phyloP scores from a whole-genome alignment of 225 moss, liverwort and hornwort species.

The Polytrichum commune region DNA sequence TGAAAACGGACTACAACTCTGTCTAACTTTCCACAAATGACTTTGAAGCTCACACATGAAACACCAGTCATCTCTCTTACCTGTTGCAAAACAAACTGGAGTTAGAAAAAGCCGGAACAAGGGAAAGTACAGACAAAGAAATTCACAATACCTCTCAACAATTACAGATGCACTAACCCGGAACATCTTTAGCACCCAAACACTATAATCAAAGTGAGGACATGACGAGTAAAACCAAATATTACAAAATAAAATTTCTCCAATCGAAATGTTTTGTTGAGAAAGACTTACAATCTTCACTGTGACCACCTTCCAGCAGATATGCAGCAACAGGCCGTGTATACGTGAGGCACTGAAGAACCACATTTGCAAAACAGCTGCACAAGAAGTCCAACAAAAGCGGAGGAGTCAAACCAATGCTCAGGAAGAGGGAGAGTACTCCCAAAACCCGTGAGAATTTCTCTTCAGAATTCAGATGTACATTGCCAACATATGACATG shows the following conservation, averaged over 20 bases:
- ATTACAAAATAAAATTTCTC: no score
- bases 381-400: neutral
- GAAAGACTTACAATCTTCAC: constrained; percentile 64
- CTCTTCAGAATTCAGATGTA: no score
- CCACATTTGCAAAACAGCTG: constrained; percentile 98
- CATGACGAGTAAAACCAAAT: no score
- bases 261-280: no score
- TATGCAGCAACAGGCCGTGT: constrained; percentile 75
- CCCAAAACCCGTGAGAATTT: no score
- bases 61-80: constrained; percentile 84
- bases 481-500: no score
- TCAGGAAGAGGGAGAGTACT: no score
- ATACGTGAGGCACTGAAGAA: constrained; percentile 91
- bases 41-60: constrained; percentile 96
- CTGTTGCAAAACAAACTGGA: constrained; percentile 23
- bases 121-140: neutral
- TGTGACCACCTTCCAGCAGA: constrained; percentile 65
- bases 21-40: constrained; percentile 73
- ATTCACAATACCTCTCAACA: neutral
- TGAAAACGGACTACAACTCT: constrained; percentile 68
- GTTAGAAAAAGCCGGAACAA: neutral
- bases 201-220: no score
- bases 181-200: no score
- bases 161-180: neutral
- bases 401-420: no score